Evolutionary conservation across 1,284 basidiomycete genomes (phyloP), one percentile per base, ranked within the genome.

Genomic region (Wallemia ichthyophaga): DNA sequence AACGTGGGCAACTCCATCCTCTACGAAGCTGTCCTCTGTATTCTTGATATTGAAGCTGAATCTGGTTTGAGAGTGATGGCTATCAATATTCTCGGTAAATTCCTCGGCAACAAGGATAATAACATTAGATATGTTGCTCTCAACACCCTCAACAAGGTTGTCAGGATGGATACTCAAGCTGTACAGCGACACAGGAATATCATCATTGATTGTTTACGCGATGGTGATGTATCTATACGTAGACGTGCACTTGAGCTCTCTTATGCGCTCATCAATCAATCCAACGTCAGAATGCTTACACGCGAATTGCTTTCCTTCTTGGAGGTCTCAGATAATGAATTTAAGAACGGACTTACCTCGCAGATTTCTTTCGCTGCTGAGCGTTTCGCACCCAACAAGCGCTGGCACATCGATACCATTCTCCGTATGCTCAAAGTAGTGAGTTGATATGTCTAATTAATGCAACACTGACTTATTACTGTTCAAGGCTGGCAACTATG

Each of bases 331-430:
- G 94, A 99, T 69, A 92, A 94, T 65, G 94, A 99, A 70, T 99
- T 98, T 76, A 99, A 99, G 73, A 77, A 88, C 2, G 84, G 86
- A 0, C 83, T 98, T 79, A 99, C 94, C 0, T 95, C 92, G 0
- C 92, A 98, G 70, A 92, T 99, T 62, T 88, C 83, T 64, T 74
- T 96, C 24, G 92, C 91, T 1, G 94, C 94, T 0, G 94, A 98
- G 70, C 77, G 88, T 57, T 98, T 86, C 67, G 92, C 94, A 1
- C 94, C 94, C 0, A 96, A 95, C 71, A 91, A 89, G 71, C 76
- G 94, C 64, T 99, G 94, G 94, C 94, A 99, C 69, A 96, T 99
- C 62, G 94, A 98, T 70, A 96, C 94, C 0, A 85, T 95, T 9
- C 73, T 99, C 59, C 78, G 94, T 24, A 86, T 92, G 1, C 72